Conservation (phyloP, 257 asterid species). For the Solanum sejunctum region DNA sequence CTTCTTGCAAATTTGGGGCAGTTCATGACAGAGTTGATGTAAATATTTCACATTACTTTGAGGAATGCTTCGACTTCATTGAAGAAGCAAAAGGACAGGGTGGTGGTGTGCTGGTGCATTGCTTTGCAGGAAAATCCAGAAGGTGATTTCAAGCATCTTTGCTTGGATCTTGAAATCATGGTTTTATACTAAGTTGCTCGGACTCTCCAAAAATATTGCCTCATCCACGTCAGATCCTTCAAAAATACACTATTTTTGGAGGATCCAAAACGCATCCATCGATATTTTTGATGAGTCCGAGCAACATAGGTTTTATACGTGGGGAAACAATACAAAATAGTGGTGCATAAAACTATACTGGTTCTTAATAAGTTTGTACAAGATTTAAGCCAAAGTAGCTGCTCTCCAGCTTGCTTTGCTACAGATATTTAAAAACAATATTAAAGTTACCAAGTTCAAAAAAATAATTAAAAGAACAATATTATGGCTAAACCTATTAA, state of each 20-base stretch:
- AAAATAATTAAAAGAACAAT: background rate
- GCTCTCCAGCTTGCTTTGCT: background rate
- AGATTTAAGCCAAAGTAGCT: background rate
- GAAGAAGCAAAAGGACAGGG: constrained; percentile 60
- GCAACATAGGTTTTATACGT: background rate
- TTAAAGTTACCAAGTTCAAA: background rate
- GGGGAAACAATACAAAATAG: background rate
- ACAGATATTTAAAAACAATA: background rate
- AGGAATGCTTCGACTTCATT: constrained; percentile 68
- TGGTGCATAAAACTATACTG: background rate
- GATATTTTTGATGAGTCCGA: no score
- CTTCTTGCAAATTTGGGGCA: constrained; percentile 15
- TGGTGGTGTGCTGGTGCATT: constrained; percentile 75
- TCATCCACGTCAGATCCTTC: no score
- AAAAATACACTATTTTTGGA: no score
- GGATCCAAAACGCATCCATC: no score
- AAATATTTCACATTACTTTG: constrained; percentile 38
- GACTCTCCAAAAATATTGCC: no score
- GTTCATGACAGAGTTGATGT: constrained; percentile 53
- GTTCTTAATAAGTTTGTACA: background rate
- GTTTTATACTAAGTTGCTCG: background rate
- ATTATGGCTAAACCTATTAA: background rate
- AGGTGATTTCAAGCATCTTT: constrained; percentile 28
- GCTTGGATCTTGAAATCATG: background rate
- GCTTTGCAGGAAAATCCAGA: constrained; percentile 82